Conservation (phyloP, 2,329 filamentous ascomycete species). For the Biscogniauxia mediterranea region DNA sequence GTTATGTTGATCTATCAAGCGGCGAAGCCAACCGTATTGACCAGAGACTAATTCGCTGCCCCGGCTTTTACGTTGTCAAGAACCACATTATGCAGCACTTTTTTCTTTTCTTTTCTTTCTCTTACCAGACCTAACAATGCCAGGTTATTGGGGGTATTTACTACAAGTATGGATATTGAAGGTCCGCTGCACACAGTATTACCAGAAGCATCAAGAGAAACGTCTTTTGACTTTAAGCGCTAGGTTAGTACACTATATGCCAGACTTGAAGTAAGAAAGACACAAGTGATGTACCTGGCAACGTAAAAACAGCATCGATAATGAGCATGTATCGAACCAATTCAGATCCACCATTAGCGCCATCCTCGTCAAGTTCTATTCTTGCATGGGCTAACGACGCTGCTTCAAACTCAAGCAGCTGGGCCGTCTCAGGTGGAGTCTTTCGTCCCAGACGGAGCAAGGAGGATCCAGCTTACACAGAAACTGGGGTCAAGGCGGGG, state of each 20-base stretch:
- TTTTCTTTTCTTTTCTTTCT: not conserved
- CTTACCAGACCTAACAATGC: no score
- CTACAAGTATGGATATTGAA: no score
- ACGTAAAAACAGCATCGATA: not conserved
- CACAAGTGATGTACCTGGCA: no score
- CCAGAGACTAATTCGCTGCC: not conserved
- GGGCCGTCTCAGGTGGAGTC: not conserved
- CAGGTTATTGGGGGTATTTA: no score
- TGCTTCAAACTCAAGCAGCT: not conserved
- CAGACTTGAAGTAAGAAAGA: no score
- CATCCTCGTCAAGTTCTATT: not conserved
- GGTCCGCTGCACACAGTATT: not conserved
- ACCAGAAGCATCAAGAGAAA: not conserved
- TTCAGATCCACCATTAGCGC: not conserved
- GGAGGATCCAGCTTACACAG: not conserved
- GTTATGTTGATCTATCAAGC: constrained; percentile 18
- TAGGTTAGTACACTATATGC: no score
- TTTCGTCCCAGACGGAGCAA: not conserved
- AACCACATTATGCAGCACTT: not conserved
- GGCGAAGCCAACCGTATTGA: constrained; percentile 6
- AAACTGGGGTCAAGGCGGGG: not conserved
- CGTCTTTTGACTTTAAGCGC: no score
- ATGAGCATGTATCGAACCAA: no score
- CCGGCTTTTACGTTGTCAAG: not conserved
- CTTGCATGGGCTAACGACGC: not conserved